A percentile compares a stretch with the other conserved stretches of the same genome.
Conservation (phyloP, 805 yeast species). For the Maudiozyma barnettii region DNA sequence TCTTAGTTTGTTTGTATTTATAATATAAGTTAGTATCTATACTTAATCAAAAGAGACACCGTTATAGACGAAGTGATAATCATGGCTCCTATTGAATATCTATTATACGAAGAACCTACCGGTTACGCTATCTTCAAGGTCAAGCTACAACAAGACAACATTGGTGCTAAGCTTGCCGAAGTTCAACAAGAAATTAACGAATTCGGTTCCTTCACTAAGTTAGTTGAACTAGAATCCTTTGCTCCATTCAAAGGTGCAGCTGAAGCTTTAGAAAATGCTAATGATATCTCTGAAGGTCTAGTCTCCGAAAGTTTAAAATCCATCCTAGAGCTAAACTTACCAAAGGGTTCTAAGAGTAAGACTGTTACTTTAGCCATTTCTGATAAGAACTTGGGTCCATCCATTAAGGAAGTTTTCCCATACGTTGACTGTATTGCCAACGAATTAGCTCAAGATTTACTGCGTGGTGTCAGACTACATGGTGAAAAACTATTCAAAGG, state of each 20-base stretch:
- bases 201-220: slow-evolving; percentile 77
- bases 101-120: slow-evolving; percentile 95
- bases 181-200: slow-evolving; percentile 88
- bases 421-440: slow-evolving; percentile 81
- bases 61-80: slow-evolving; percentile 4
- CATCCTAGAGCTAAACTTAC: slow-evolving; percentile 81
- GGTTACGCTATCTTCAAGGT: slow-evolving; percentile 97
- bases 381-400: slow-evolving; percentile 92
- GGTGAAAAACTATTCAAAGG: slow-evolving; percentile 85
- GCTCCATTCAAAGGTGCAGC: slow-evolving; percentile 99
- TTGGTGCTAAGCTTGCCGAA: slow-evolving; percentile 85
- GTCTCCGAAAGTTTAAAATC: slow-evolving; percentile 88
- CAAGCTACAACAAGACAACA: slow-evolving; percentile 84
- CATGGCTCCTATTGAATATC: slow-evolving; percentile 75
- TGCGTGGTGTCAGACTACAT: slow-evolving; percentile 89
- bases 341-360: slow-evolving; percentile 57
- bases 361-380: slow-evolving; percentile 77
- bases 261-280: slow-evolving; percentile 96
- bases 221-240: slow-evolving; percentile 87
- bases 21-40: too few relatives aligned
- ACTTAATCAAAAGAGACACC: too few relatives aligned
- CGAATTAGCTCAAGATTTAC: slow-evolving; percentile 87
- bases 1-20: too few relatives aligned
- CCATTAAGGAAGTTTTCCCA: slow-evolving; percentile 85
- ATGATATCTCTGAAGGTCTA: slow-evolving; percentile 94